Evolutionary conservation across 1,139 yeast genomes (phyloP).

Genomic region (Saccharomyces uvarum): DNA sequence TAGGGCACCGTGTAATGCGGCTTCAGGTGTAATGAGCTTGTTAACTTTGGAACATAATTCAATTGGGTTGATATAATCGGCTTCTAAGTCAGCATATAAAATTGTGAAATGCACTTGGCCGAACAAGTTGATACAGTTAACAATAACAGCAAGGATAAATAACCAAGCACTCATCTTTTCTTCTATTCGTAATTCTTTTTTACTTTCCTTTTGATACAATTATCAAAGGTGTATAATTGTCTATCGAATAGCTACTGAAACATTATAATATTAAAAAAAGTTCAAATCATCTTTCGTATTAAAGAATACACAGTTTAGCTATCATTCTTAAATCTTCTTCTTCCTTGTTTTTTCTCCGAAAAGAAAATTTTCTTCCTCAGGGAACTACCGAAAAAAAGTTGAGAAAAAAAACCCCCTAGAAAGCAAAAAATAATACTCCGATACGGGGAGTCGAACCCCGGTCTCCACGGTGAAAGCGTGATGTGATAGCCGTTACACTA

Average conservation of each 20-base stretch:
- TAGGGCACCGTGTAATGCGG: constrained; percentile 69
- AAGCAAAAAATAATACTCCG: neutral
- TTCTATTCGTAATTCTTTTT: neutral
- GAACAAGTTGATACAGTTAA: constrained; percentile 80
- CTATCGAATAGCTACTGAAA: neutral
- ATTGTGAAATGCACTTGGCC: constrained; percentile 88
- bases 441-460: constrained; percentile 1
- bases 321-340: neutral
- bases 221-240: neutral
- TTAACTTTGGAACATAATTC: constrained; percentile 91
- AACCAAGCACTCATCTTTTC: constrained; percentile 40
- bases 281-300: neutral
- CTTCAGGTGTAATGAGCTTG: constrained; percentile 87
- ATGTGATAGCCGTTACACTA: constrained; percentile 1
- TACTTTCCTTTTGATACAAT: neutral
- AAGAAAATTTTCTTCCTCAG: neutral
- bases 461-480: constrained; percentile 1
- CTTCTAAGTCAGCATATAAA: constrained; percentile 87
- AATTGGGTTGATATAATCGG: constrained; percentile 93
- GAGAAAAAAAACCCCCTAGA: neutral
- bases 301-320: neutral
- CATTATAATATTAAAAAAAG: neutral
- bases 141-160: constrained; percentile 75
- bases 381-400: neutral
- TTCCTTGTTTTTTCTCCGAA: neutral